phyloP scores from a whole-genome alignment of 148 eudicot genomes.

The Simmondsia chinensis region DNA sequence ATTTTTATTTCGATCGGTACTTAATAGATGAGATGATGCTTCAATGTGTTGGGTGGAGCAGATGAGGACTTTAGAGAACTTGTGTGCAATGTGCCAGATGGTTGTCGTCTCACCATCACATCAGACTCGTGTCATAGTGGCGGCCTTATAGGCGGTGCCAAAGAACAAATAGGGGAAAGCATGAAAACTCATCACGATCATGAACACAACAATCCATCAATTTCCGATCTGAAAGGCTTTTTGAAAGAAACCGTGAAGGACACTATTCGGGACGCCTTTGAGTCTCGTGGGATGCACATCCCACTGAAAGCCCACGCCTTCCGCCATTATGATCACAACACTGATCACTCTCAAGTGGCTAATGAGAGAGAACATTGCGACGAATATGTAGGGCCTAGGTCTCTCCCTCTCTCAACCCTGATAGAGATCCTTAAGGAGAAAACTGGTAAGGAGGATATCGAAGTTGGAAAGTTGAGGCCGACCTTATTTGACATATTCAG shows the following conservation, averaged over 20 bases:
- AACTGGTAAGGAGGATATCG: constrained; percentile 82
- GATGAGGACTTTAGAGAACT: constrained; percentile 87
- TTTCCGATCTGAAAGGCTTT: constrained; percentile 14
- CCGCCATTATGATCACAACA: too few species aligned
- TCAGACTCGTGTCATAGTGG: constrained; percentile 98
- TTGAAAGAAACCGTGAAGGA: constrained; percentile 3
- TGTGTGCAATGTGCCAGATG: constrained; percentile 69
- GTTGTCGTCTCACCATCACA: constrained; percentile 78
- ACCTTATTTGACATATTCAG: constrained; percentile 79
- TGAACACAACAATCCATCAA: constrained; percentile 1
- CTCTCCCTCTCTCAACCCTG: constrained; percentile 70
- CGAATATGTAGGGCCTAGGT: constrained; percentile 48
- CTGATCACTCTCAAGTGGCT: too few species aligned
- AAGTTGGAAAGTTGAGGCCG: constrained; percentile 77
- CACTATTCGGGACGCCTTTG: constrained; percentile 10
- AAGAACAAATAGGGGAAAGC: constrained; percentile 96
- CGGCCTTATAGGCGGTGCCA: constrained; percentile 64
- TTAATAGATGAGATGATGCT: background rate
- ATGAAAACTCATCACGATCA: constrained; percentile 7
- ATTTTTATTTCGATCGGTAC: background rate
- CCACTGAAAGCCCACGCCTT: constrained; percentile 26
- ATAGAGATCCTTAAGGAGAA: constrained; percentile 76
- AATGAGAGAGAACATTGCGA: constrained; percentile 27
- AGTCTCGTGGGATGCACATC: constrained; percentile 20
- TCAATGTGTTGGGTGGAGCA: constrained; percentile 9